Percentiles rank a stretch among this genome's conserved stretches.
Evolutionary conservation across 2,329 filamentous ascomycete species (phyloP).

Genomic region (Botrytis tulipae): DNA sequence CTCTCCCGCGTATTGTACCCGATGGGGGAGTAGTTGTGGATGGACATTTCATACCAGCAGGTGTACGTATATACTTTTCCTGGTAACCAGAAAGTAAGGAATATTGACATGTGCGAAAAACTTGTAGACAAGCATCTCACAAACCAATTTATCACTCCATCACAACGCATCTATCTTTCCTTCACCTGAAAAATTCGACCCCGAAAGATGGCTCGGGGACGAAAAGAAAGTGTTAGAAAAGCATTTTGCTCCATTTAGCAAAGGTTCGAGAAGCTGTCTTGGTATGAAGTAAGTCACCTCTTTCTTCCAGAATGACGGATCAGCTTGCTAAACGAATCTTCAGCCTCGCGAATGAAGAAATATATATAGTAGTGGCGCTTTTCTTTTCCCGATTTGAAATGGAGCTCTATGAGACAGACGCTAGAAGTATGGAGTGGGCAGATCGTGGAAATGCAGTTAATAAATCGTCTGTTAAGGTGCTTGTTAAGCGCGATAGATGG

Average conservation of each 20-base stretch:
- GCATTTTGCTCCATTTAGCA: neutral
- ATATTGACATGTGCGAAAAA: neutral
- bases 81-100: neutral
- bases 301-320: neutral
- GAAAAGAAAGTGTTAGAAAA: neutral
- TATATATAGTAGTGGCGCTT: neutral
- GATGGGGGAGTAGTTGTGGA: neutral
- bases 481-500: neutral
- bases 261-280: neutral
- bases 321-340: neutral
- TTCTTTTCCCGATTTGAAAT: neutral
- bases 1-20: neutral
- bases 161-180: neutral
- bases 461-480: neutral
- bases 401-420: constrained; percentile 10
- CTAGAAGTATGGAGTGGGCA: neutral
- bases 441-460: neutral
- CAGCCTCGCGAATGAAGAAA: neutral
- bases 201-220: neutral
- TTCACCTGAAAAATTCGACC: neutral
- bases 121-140: neutral
- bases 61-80: neutral
- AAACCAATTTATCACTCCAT: neutral
- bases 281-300: neutral
- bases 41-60: neutral